These are phyloP conservation scores for Colletotrichum godetiae DNA, from an alignment of 2,329 filamentous ascomycete genomes.

Conservation along the genomic window DNA sequence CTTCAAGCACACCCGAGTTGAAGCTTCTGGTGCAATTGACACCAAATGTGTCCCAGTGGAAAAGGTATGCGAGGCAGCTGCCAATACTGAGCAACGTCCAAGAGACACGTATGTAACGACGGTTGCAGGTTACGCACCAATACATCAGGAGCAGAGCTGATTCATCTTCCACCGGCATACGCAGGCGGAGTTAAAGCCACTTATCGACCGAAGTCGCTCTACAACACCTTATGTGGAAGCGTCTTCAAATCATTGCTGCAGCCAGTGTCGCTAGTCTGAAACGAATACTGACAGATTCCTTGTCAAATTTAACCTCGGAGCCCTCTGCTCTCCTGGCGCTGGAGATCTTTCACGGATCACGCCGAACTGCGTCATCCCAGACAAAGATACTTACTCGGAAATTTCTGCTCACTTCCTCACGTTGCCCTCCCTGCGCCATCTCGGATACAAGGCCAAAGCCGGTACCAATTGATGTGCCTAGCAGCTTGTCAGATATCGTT, in stretches of 20 bases:
- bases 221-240: neutral
- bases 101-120: neutral
- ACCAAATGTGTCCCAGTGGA: too few species aligned
- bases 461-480: too few species aligned
- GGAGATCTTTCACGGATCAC: neutral
- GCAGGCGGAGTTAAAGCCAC: neutral
- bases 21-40: too few species aligned
- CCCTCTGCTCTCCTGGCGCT: neutral
- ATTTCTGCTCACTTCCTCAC: neutral
- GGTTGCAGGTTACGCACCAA: neutral
- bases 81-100: neutral
- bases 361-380: neutral
- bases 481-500: too few species aligned
- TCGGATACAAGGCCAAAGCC: too few species aligned
- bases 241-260: neutral
- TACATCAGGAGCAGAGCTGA: too few species aligned
- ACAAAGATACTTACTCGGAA: neutral
- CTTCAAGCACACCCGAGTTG: too few species aligned
- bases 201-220: neutral
- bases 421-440: too few species aligned
- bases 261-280: neutral
- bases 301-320: too few species aligned
- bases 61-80: too few species aligned
- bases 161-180: too few species aligned
- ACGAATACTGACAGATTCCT: neutral